phyloP scores from a whole-genome alignment of 129 eudicot genomes.

The Oenanthe sinensis region DNA sequence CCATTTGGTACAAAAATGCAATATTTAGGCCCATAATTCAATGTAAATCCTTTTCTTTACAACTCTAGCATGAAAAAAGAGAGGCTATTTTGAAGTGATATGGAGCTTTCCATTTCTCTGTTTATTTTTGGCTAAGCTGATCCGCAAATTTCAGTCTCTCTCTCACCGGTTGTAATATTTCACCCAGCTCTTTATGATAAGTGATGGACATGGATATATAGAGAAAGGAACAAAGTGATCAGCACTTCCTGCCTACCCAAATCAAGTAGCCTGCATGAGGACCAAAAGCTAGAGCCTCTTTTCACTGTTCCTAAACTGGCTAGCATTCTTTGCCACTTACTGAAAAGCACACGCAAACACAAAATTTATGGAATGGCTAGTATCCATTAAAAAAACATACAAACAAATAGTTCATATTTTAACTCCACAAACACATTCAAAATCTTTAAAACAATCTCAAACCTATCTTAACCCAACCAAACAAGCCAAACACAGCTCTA shows the following conservation, averaged over 20 bases:
- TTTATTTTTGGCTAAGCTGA: background rate
- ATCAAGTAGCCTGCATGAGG: background rate
- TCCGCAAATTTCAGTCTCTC: background rate
- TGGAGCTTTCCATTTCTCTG: background rate
- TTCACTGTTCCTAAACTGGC: background rate
- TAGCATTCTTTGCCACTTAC: background rate
- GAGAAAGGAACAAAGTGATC: background rate
- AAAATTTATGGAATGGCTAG: background rate
- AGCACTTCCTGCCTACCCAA: background rate
- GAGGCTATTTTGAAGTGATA: no score
- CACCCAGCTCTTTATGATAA: background rate
- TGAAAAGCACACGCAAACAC: background rate
- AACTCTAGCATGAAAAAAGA: no score
- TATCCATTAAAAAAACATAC: background rate
- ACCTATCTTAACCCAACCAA: background rate
- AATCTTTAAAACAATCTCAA: background rate
- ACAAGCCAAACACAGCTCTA: background rate
- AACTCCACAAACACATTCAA: slow-evolving; percentile 9
- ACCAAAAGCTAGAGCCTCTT: slow-evolving; percentile 1
- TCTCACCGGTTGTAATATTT: no score
- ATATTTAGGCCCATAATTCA: no score
- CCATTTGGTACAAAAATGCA: no score
- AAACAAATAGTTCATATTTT: background rate
- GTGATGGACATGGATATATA: background rate
- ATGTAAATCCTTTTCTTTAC: no score